Evolutionary conservation across 2,329 filamentous ascomycete genomes (phyloP).

Genomic region (Colletotrichum nymphaeae): DNA sequence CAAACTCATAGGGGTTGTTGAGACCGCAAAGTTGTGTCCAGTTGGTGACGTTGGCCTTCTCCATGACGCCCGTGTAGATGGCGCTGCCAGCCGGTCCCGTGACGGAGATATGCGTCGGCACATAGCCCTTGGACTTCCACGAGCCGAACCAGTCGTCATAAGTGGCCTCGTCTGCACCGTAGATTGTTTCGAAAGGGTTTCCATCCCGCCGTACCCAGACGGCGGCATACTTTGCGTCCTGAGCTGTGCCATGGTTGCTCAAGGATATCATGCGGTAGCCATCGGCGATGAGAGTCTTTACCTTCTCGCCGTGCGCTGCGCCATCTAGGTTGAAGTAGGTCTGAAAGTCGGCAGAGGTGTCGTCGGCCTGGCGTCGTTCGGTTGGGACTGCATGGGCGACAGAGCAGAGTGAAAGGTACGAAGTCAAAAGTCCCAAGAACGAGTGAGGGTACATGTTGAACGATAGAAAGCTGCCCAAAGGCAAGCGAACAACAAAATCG

Average conservation of each 20-base stretch:
- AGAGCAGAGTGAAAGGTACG: slow-evolving; percentile 16
- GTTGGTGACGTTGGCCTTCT: slow-evolving; percentile 25
- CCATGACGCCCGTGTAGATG: slow-evolving; percentile 35
- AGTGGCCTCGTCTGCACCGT: slow-evolving; percentile 22
- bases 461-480: slow-evolving; percentile 13
- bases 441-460: slow-evolving; percentile 15
- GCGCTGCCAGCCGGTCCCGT: slow-evolving; percentile 24
- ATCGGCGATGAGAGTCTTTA: slow-evolving; percentile 7
- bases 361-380: background rate
- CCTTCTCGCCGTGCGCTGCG: slow-evolving; percentile 11
- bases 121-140: slow-evolving; percentile 32
- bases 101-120: slow-evolving; percentile 32
- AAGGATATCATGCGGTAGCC: slow-evolving; percentile 36
- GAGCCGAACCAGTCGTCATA: slow-evolving; percentile 31
- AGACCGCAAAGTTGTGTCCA: slow-evolving; percentile 33
- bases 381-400: background rate
- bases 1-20: background rate
- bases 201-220: slow-evolving; percentile 28
- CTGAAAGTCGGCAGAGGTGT: slow-evolving; percentile 1
- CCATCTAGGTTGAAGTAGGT: slow-evolving; percentile 23
- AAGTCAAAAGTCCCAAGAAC: slow-evolving; percentile 21
- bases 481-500: background rate
- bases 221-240: slow-evolving; percentile 24
- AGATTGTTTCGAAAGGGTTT: slow-evolving; percentile 14
- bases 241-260: slow-evolving; percentile 33